Evolutionary conservation across 2,329 filamentous ascomycete genomes (phyloP), one percentile per base, ranked within the genome.

Genomic region (Pseudonectria foliicola): DNA sequence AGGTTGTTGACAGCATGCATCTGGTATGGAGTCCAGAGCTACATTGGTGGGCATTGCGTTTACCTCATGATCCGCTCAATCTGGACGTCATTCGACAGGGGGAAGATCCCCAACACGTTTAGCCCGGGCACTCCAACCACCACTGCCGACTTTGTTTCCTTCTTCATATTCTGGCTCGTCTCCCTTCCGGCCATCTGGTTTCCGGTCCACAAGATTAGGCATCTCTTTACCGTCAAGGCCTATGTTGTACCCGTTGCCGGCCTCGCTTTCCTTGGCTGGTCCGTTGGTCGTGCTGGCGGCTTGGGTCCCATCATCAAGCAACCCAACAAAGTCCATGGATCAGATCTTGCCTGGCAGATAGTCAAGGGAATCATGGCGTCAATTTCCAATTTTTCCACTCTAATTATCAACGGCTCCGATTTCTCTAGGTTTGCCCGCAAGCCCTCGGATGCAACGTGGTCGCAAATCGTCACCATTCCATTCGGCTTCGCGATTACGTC

Each of bases 221-320:
- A 95, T 57, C 67, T 95, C 4, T 95, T 95, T 63, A 95, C 88
- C 0, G 83, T 86, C 54, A 95, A 95, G 64, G 80, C 89, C 1
- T 84, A 79, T 54, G 76, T 93, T 40, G 88, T 92, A 0, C 89
- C 89, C 0, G 71, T 73, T 25, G 87, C 86, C n/a, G 88, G 84
- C 33, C 69, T 95, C 32, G 78, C 84, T 11, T 92, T 92, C 59
- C 84, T 95, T 59, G 82, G 86, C 52, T 95, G 89, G 89, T 76
- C 85, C 3, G 71, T 94, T 16, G 79, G 85, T 25, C 77, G 83
- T 16, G 89, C 89, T 21, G 77, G 87, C 28, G 89, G 88, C 1
- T 73, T 89, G 38, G 89, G 89, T 2, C 86, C 87, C 1, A 86
- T 95, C 46, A 72, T 95, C 15, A 70, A 79, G 37, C 82, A 90